Percentiles rank a stretch among this genome's conserved stretches.
Conservation (phyloP, 2,329 filamentous ascomycete species). For the Xenoacremonium recifei region DNA sequence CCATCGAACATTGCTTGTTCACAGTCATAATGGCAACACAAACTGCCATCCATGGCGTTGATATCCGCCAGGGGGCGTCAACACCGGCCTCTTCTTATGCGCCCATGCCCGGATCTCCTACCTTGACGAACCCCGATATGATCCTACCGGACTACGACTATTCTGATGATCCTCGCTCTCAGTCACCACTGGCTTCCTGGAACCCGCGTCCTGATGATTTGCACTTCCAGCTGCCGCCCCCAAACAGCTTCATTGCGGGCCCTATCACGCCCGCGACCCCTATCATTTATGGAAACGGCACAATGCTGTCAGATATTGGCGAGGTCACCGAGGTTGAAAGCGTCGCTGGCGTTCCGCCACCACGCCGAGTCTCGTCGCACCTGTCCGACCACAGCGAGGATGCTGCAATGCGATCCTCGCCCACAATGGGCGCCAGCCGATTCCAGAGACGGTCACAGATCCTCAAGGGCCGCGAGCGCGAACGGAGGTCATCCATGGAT, state of each 20-base stretch:
- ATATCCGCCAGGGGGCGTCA: slow-evolving; percentile 28
- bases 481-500: slow-evolving; percentile 55
- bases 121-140: slow-evolving; percentile 91
- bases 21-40: slow-evolving; percentile 30
- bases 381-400: slow-evolving; percentile 33
- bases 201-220: slow-evolving; percentile 41
- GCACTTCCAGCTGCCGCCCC: slow-evolving; percentile 43
- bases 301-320: slow-evolving; percentile 66
- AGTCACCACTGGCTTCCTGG: slow-evolving; percentile 53
- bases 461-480: slow-evolving; percentile 37
- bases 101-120: slow-evolving; percentile 69
- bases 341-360: slow-evolving; percentile 40
- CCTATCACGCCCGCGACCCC: slow-evolving; percentile 56
- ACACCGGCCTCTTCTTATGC: slow-evolving; percentile 36
- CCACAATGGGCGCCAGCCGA: slow-evolving; percentile 41
- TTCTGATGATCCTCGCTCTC: slow-evolving; percentile 50
- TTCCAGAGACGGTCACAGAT: slow-evolving; percentile 46
- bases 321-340: slow-evolving; percentile 56
- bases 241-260: slow-evolving; percentile 39
- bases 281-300: slow-evolving; percentile 68
- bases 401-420: slow-evolving; percentile 41
- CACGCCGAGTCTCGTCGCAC: slow-evolving; percentile 35
- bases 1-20: neutral
- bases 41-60: slow-evolving; percentile 23
- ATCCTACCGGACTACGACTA: slow-evolving; percentile 76